A percentile compares a stretch with the other conserved stretches of the same genome.
Conservation (phyloP, 768 basidiomycete species). For the Paxillus ammoniavirescens region DNA sequence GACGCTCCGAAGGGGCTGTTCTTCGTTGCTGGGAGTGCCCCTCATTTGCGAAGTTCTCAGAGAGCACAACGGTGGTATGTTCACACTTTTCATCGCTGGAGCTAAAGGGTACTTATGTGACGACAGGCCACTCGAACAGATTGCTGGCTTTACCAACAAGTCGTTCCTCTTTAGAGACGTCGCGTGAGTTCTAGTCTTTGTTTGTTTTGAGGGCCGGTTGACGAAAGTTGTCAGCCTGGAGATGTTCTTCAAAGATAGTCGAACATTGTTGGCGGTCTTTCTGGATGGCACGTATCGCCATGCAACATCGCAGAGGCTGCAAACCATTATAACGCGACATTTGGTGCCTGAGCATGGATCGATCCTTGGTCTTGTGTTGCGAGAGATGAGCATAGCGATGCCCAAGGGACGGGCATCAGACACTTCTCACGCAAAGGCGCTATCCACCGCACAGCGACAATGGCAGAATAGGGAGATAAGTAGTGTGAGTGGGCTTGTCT, state of each 20-base stretch:
- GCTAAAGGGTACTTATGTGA: slow-evolving; percentile 2
- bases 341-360: slow-evolving; percentile 37
- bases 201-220: not conserved
- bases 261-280: slow-evolving; percentile 84
- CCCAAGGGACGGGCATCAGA: slow-evolving; percentile 13
- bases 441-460: slow-evolving; percentile 68
- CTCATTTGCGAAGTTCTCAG: slow-evolving; percentile 78
- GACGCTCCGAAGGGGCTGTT: slow-evolving; percentile 82
- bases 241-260: slow-evolving; percentile 90
- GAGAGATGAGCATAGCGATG: slow-evolving; percentile 30
- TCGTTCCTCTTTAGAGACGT: slow-evolving; percentile 91
- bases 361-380: slow-evolving; percentile 48
- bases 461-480: slow-evolving; percentile 93
- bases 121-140: slow-evolving; percentile 72
- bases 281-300: slow-evolving; percentile 63
- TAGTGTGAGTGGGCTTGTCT: slow-evolving; percentile 54
- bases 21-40: slow-evolving; percentile 80
- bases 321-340: slow-evolving; percentile 42
- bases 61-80: slow-evolving; percentile 79
- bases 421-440: slow-evolving; percentile 37
- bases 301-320: slow-evolving; percentile 54
- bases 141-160: slow-evolving; percentile 75
- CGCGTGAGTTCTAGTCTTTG: slow-evolving; percentile 53
- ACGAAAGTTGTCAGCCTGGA: slow-evolving; percentile 56
- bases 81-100: not conserved